A percentile compares a stretch with the other conserved stretches of the same genome.
Conservation (phyloP, 75 land plant species). For the Larix kaempferi region DNA sequence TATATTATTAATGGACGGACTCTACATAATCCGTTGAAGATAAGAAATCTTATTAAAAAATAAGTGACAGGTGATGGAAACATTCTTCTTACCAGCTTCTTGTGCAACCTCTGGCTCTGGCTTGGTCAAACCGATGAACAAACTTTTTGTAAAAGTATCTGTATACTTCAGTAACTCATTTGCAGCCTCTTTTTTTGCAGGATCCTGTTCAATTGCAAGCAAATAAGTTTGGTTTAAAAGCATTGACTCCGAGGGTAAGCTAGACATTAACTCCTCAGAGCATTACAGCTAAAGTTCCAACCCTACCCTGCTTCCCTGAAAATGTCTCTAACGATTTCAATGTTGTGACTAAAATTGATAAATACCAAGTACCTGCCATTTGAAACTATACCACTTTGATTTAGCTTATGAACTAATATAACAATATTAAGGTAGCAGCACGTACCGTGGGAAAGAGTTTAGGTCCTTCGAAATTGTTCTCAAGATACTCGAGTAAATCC, state of each 20-base stretch:
- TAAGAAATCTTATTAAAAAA: not conserved
- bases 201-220: slow-evolving; percentile 37
- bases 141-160: slow-evolving; percentile 35
- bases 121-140: slow-evolving; percentile 27
- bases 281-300: not conserved
- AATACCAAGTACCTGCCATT: not conserved
- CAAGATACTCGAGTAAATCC: slow-evolving; percentile 69
- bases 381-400: no score
- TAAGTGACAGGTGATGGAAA: not conserved
- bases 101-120: slow-evolving; percentile 13
- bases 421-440: no score
- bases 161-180: slow-evolving; percentile 56
- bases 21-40: not conserved
- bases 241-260: not conserved
- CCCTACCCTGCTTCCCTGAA: not conserved
- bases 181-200: slow-evolving; percentile 56
- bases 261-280: not conserved
- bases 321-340: not conserved
- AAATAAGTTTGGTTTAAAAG: not conserved
- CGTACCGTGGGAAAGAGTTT: slow-evolving; percentile 62
- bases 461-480: slow-evolving; percentile 73
- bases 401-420: no score
- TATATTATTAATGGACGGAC: not conserved
- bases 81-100: slow-evolving; percentile 7
- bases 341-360: not conserved